Evolutionary conservation across 257 asterid genomes (phyloP), one percentile per base, ranked within the genome.

Genomic region (Solanum peruvianum): DNA sequence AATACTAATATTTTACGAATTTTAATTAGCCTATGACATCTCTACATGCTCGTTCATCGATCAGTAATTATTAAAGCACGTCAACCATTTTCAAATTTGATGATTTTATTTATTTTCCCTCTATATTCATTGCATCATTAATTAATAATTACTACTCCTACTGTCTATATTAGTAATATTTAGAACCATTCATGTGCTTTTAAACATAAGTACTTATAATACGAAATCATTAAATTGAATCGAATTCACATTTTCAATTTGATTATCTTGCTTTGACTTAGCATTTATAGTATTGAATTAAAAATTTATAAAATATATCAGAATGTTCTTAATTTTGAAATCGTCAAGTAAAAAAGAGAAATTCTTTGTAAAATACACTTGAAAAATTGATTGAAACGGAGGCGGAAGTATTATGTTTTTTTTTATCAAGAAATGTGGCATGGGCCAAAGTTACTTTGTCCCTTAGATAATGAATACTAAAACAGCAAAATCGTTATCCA

Each of bases 401-500:
- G 2, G 13, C 6, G 2, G 0, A 9, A 58, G 6, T 21, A 21
- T 10, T 80, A 49, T 16, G 11, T 49, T 37, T 18, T 33, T 33
- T 29, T 29, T 10, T 18, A 10, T 47, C 12, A 49, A 47, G 85
- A 80, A 73, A 47, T 10, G 35, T 27, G 85, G 21, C 7, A 80
- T 80, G 69, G 85, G 85, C 39, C 67, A 78, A 37, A 80, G 29
- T 80, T 80, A 80, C 85, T 80, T n/a, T 80, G 85, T 47, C 85
- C 67, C 85, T 47, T 0, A 29, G 69, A 47, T 18, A 80, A 80
- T 52, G 44, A 80, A 16, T 49, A 49, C 85, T 47, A 80, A 20
- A 80, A 80, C 15, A 49, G 27, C 31, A 49, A 27, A 80, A 80
- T 47, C 20, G 44, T 80, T 80, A 49, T 80, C 18, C 69, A 80